Conservation (phyloP, 2,329 filamentous ascomycete genomes). For the Trichoderma aggressivum region DNA sequence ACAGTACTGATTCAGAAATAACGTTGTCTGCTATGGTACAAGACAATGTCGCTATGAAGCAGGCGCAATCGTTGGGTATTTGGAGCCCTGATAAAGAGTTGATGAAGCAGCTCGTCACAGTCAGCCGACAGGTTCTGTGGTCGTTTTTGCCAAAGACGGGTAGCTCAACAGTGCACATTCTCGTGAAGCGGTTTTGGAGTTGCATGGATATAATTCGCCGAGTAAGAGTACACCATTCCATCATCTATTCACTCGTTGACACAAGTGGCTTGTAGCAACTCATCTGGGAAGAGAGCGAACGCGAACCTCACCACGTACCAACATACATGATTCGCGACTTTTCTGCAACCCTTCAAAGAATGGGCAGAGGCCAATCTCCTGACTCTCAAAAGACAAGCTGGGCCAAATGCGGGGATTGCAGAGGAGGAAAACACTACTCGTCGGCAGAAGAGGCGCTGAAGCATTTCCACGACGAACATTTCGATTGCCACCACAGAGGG, state of each 20-base stretch:
- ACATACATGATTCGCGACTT: background rate
- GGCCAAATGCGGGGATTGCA: background rate
- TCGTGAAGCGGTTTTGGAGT: slow-evolving; percentile 9
- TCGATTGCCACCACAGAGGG: background rate
- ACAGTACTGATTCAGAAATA: background rate
- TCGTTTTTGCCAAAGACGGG: background rate
- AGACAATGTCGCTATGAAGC: background rate
- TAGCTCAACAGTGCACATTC: background rate
- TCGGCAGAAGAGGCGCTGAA: background rate
- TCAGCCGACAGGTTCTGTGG: background rate
- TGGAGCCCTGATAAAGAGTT: background rate
- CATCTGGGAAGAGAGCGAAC: background rate
- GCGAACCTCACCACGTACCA: background rate
- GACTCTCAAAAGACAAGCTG: background rate
- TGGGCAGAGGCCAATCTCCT: background rate
- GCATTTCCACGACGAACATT: background rate
- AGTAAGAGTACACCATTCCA: background rate
- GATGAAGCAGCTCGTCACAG: background rate
- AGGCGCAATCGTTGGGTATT: background rate
- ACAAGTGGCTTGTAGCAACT: background rate
- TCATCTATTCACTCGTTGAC: background rate
- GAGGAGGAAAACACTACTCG: background rate
- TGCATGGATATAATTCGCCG: slow-evolving; percentile 5
- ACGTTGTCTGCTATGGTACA: background rate
- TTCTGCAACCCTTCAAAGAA: background rate